Evolutionary conservation across 495 filamentous ascomycete species (phyloP).

Genomic region (Hypoxylon crocopeplum): DNA sequence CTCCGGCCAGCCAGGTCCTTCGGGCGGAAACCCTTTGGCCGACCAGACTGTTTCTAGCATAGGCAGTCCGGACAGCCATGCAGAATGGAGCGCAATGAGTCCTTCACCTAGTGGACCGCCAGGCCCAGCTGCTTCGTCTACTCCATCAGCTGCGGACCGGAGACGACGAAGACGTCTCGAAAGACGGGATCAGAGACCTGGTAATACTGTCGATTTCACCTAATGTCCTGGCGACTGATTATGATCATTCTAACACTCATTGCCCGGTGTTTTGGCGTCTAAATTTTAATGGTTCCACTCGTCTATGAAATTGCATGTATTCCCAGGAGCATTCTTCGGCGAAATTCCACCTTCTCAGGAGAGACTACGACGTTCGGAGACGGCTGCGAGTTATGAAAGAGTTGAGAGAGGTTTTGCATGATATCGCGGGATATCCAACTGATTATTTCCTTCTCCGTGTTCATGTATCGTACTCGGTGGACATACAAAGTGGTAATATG

Average conservation of each 20-base stretch:
- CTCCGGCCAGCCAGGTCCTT: conserved; percentile 54
- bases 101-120: conserved; percentile 39
- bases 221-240: conserved; percentile 26
- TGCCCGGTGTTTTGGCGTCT: conserved; percentile 42
- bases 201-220: conserved; percentile 50
- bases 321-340: conserved; percentile 18
- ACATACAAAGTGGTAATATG: conserved; percentile 31
- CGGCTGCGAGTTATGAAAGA: conserved; percentile 7
- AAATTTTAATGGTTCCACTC: conserved; percentile 17
- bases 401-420: conserved; percentile 23
- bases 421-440: conserved; percentile 32
- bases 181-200: conserved; percentile 48
- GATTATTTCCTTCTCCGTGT: conserved; percentile 15
- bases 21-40: conserved; percentile 39
- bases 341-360: conserved; percentile 3
- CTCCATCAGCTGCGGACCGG: conserved; percentile 48
- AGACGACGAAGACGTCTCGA: conserved; percentile 56
- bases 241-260: conserved; percentile 23
- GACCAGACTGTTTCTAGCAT: conserved; percentile 52
- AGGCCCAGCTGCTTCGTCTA: conserved; percentile 28
- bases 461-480: conserved; percentile 19
- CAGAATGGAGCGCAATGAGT: conserved; percentile 50
- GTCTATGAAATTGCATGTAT: conserved; percentile 28
- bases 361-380: conserved; percentile 24
- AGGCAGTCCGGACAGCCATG: conserved; percentile 48